Evolutionary conservation across 306 rosid species (phyloP).

Genomic region (Hippophae gyantsensis): DNA sequence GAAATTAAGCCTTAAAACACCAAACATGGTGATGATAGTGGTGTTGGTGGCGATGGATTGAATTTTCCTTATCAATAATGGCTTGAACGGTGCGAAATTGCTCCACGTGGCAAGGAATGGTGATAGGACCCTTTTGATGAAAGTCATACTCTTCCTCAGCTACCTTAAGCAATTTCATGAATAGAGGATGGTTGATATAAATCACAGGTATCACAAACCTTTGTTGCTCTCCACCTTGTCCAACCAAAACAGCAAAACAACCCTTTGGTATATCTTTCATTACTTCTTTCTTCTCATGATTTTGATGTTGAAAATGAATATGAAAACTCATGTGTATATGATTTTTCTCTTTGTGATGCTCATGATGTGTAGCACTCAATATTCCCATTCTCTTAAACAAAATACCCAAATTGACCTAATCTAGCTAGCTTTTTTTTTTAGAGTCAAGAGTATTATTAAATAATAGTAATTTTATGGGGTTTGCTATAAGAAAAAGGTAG

Average conservation of each 20-base stretch:
- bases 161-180: constrained; percentile 56
- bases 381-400: too few relatives aligned
- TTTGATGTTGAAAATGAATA: constrained; percentile 28
- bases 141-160: constrained; percentile 88
- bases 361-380: too few relatives aligned
- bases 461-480: too few relatives aligned
- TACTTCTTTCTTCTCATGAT: constrained; percentile 25
- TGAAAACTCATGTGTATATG: constrained; percentile 37
- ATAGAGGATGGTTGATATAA: constrained; percentile 78
- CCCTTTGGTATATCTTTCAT: constrained; percentile 71
- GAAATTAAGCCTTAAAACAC: constrained; percentile 62
- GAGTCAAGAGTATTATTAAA: too few relatives aligned
- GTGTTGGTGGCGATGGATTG: not conserved
- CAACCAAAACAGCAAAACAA: constrained; percentile 59
- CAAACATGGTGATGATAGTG: constrained; percentile 26
- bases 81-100: constrained; percentile 64
- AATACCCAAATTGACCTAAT: too few relatives aligned
- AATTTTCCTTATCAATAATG: constrained; percentile 43
- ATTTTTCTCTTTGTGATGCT: too few relatives aligned
- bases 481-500: constrained; percentile 46
- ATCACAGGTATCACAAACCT: constrained; percentile 81
- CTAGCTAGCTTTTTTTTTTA: too few relatives aligned
- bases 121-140: constrained; percentile 74
- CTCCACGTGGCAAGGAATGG: constrained; percentile 79
- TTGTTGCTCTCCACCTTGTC: constrained; percentile 57